Percentiles rank a stretch among this genome's conserved stretches.
Evolutionary conservation across 2,329 filamentous ascomycete species (phyloP).

Genomic region (Pseudogymnoascus sp.): DNA sequence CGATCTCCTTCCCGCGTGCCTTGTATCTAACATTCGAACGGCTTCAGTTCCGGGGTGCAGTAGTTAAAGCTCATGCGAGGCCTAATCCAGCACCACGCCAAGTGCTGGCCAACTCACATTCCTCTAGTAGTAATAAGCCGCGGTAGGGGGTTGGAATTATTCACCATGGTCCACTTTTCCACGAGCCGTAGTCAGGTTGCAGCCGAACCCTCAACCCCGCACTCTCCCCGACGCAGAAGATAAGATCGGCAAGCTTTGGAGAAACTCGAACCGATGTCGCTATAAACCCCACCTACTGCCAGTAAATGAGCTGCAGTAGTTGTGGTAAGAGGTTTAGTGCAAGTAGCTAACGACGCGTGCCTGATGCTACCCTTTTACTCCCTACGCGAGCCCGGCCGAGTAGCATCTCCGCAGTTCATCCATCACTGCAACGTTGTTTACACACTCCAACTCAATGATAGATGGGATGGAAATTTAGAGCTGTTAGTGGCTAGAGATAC

Average conservation of each 20-base stretch:
- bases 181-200: not conserved
- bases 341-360: not conserved
- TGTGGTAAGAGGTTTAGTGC: not conserved
- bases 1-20: not conserved
- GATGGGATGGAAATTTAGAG: not conserved
- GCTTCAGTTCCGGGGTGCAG: not conserved
- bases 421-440: slow-evolving; percentile 1
- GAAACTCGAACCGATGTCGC: not conserved
- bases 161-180: not conserved
- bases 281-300: not conserved
- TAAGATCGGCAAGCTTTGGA: not conserved
- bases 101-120: not conserved
- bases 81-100: not conserved
- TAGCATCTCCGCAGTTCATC: not conserved
- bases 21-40: not conserved
- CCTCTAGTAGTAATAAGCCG: not conserved
- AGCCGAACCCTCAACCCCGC: not conserved
- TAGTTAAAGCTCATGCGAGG: not conserved
- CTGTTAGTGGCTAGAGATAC: not conserved
- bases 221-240: not conserved
- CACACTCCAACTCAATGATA: not conserved
- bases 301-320: not conserved
- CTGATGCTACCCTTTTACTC: not conserved
- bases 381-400: not conserved
- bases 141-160: not conserved